A percentile compares a stretch with the other conserved stretches of the same genome.
phyloP scores from a whole-genome alignment of 1,284 basidiomycete genomes.

The Leccinum variabile region DNA sequence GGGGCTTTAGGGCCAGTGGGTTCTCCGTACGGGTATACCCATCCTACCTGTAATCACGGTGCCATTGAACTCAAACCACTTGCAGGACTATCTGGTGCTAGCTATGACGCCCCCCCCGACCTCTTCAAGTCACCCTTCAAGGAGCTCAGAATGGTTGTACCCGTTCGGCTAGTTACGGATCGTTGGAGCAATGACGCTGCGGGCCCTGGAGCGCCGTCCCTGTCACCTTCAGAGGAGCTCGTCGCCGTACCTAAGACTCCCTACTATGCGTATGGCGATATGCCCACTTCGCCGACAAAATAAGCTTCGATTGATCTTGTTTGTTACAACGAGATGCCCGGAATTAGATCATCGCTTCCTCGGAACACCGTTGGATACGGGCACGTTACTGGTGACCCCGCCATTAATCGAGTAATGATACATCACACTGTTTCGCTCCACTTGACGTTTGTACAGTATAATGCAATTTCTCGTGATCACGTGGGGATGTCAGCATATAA shows the following conservation, averaged over 20 bases:
- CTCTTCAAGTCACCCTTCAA: slow-evolving; percentile 52
- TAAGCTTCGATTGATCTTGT: neutral
- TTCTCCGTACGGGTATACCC: slow-evolving; percentile 57
- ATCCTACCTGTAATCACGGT: neutral
- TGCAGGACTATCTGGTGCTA: slow-evolving; percentile 63
- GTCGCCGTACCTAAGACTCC: slow-evolving; percentile 12
- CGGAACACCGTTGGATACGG: neutral
- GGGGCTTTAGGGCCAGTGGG: slow-evolving; percentile 65
- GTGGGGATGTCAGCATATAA: slow-evolving; percentile 19
- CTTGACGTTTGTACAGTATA: neutral
- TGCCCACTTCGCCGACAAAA: neutral
- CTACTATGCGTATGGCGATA: slow-evolving; percentile 1
- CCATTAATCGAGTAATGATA: slow-evolving; percentile 1
- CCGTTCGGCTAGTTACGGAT: slow-evolving; percentile 68
- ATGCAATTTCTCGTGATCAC: slow-evolving; percentile 18
- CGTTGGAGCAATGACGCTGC: slow-evolving; percentile 48
- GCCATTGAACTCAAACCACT: slow-evolving; percentile 3
- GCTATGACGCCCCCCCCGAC: slow-evolving; percentile 55
- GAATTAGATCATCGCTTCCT: slow-evolving; percentile 2
- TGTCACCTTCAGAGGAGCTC: slow-evolving; percentile 34
- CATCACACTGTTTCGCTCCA: neutral
- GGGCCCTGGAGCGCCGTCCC: slow-evolving; percentile 35
- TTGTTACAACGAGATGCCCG: neutral
- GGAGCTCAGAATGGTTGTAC: slow-evolving; percentile 58
- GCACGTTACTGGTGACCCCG: slow-evolving; percentile 1